phyloP scores from a whole-genome alignment of 768 basidiomycete genomes.

The Lentinus tigrinus region DNA sequence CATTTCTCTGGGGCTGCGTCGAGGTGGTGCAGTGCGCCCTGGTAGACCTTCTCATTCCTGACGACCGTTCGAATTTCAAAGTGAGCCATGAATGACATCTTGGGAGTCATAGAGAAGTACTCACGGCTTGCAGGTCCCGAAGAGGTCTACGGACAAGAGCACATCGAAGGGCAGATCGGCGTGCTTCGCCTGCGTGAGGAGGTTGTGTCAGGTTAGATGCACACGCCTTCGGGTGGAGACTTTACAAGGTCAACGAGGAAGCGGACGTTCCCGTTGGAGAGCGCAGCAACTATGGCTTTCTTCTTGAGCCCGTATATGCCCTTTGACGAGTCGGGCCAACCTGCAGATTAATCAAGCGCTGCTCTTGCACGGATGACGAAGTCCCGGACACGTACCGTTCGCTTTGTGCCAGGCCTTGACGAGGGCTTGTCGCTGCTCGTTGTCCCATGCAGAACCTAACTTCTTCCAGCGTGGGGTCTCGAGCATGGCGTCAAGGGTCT shows the following conservation, averaged over 20 bases:
- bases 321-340: constrained; percentile 52
- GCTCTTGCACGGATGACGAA: no score
- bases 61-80: no score
- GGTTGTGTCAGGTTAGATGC: not conserved
- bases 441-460: constrained; percentile 44
- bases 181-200: constrained; percentile 50
- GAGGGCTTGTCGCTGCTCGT: constrained; percentile 41
- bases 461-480: constrained; percentile 45
- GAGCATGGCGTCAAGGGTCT: constrained; percentile 61
- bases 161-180: constrained; percentile 62
- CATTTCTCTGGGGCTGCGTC: constrained; percentile 44
- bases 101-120: constrained; percentile 15
- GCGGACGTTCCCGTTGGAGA: constrained; percentile 65
- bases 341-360: no score
- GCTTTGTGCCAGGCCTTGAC: constrained; percentile 59
- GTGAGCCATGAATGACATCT: not conserved
- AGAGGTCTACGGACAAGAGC: constrained; percentile 58
- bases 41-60: constrained; percentile 53
- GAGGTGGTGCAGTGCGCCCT: constrained; percentile 48
- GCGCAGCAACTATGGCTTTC: constrained; percentile 43
- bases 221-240: not conserved
- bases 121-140: constrained; percentile 64
- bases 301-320: constrained; percentile 53
- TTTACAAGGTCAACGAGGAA: constrained; percentile 59
- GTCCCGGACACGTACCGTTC: constrained; percentile 10